These are phyloP conservation scores for Podaxis sp. DNA, from an alignment of 768 basidiomycete genomes.

Conservation along the genomic window DNA sequence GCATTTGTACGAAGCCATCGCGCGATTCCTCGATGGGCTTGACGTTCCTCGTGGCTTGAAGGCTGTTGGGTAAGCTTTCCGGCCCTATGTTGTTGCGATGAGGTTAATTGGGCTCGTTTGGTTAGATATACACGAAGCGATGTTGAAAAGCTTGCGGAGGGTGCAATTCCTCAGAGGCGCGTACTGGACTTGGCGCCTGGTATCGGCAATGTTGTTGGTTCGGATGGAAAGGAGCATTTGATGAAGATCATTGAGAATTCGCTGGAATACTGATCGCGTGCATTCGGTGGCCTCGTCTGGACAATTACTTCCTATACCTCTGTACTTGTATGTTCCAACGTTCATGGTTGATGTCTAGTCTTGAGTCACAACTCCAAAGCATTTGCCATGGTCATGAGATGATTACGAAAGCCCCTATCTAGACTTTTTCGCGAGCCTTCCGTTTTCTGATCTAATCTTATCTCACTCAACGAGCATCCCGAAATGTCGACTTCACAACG, in stretches of 20 bases:
- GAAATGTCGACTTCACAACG: neutral
- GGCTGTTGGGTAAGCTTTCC: slow-evolving; percentile 58
- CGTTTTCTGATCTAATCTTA: neutral
- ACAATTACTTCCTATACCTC: neutral
- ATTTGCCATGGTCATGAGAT: neutral
- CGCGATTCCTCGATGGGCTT: slow-evolving; percentile 81
- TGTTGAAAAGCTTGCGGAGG: slow-evolving; percentile 76
- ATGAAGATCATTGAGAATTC: slow-evolving; percentile 78
- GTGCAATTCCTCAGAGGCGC: slow-evolving; percentile 88
- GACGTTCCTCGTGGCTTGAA: slow-evolving; percentile 85
- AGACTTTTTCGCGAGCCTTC: neutral
- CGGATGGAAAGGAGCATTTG: slow-evolving; percentile 82
- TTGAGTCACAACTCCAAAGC: neutral
- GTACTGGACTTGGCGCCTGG: slow-evolving; percentile 93
- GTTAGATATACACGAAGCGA: slow-evolving; percentile 63
- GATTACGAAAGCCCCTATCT: neutral
- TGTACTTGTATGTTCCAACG: neutral
- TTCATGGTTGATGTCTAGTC: neutral
- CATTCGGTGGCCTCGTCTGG: neutral
- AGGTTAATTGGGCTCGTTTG: neutral
- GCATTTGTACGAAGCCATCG: slow-evolving; percentile 82
- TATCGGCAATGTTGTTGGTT: slow-evolving; percentile 77
- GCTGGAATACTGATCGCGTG: slow-evolving; percentile 56
- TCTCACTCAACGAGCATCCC: neutral
- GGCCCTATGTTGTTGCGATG: neutral